Evolutionary conservation across 768 basidiomycete species (phyloP).

Genomic region (Podaxis carcinomalis): DNA sequence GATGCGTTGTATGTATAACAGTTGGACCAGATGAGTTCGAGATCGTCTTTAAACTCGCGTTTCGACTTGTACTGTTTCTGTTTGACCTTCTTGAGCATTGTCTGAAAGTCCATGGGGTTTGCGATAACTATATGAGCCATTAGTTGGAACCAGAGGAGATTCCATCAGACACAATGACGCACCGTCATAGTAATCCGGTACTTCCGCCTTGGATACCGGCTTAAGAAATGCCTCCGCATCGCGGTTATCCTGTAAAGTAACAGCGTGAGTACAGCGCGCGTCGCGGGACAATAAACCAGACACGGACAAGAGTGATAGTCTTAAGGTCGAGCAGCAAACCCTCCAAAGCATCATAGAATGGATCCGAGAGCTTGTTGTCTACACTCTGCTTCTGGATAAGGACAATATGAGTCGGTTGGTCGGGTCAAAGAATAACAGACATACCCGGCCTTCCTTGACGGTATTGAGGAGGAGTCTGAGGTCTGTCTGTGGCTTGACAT

Average conservation of each 20-base stretch:
- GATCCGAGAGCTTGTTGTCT: slow-evolving; percentile 74
- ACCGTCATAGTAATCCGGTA: slow-evolving; percentile 94
- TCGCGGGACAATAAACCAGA: slow-evolving; percentile 18
- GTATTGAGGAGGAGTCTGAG: slow-evolving; percentile 77
- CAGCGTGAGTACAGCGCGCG: slow-evolving; percentile 23
- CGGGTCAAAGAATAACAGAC: slow-evolving; percentile 28
- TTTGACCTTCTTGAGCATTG: slow-evolving; percentile 93
- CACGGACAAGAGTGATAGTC: slow-evolving; percentile 62
- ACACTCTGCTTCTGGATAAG: slow-evolving; percentile 36
- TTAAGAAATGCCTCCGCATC: slow-evolving; percentile 93
- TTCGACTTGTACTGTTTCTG: slow-evolving; percentile 90
- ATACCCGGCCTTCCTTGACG: slow-evolving; percentile 85
- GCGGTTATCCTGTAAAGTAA: slow-evolving; percentile 61
- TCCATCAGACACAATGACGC: slow-evolving; percentile 22
- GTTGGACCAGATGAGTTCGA: slow-evolving; percentile 96
- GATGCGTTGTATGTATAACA: slow-evolving; percentile 90
- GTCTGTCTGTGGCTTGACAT: slow-evolving; percentile 66
- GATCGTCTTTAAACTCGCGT: slow-evolving; percentile 87
- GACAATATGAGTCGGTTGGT: slow-evolving; percentile 6
- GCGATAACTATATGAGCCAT: slow-evolving; percentile 62
- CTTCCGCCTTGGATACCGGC: slow-evolving; percentile 86
- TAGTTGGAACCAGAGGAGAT: slow-evolving; percentile 5
- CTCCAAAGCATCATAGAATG: slow-evolving; percentile 93
- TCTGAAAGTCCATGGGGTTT: slow-evolving; percentile 93
- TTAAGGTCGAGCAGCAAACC: slow-evolving; percentile 83